Evolutionary conservation across 139 green algal genomes (phyloP).

Genomic region (Chlamydomonas sphaeroides): DNA sequence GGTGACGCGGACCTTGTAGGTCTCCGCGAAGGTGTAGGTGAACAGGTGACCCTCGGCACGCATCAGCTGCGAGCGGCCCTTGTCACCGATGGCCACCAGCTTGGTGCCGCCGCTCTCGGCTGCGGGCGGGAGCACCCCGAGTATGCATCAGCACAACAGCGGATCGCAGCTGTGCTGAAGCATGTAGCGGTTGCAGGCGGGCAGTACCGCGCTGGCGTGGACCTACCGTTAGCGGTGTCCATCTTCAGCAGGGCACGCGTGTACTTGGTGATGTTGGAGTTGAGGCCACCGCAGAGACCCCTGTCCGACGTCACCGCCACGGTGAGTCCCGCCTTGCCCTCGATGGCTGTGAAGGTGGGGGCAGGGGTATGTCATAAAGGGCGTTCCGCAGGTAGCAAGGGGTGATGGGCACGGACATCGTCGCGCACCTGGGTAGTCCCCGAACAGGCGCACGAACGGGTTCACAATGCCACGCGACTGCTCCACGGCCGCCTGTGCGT

Average conservation of each 20-base stretch:
- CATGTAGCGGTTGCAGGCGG: too few species aligned
- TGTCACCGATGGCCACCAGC: conserved; percentile 89
- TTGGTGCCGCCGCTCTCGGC: background rate
- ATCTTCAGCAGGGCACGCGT: conserved; percentile 65
- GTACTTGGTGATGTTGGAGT: conserved; percentile 95
- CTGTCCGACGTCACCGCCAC: conserved; percentile 93
- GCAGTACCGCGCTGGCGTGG: too few species aligned
- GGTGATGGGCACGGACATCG: too few species aligned
- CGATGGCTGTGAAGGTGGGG: conserved; percentile 9
- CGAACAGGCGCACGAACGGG: conserved; percentile 90
- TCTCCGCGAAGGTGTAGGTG: conserved; percentile 49
- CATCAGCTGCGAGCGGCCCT: conserved; percentile 88
- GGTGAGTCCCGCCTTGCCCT: conserved; percentile 72
- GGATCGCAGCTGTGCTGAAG: too few species aligned
- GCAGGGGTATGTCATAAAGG: too few species aligned
- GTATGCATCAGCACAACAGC: too few species aligned
- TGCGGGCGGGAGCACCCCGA: background rate
- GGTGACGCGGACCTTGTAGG: conserved; percentile 64
- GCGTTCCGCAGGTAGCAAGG: too few species aligned
- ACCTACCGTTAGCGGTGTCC: conserved; percentile 30
- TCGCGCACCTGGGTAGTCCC: conserved; percentile 85
- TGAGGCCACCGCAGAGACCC: conserved; percentile 98
- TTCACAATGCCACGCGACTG: conserved; percentile 85
- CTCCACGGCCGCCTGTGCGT: conserved; percentile 82
- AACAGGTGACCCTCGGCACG: conserved; percentile 66